These are phyloP conservation scores for Thelonectria rubi DNA, from an alignment of 2,329 filamentous ascomycete species.

Conservation along the genomic window DNA sequence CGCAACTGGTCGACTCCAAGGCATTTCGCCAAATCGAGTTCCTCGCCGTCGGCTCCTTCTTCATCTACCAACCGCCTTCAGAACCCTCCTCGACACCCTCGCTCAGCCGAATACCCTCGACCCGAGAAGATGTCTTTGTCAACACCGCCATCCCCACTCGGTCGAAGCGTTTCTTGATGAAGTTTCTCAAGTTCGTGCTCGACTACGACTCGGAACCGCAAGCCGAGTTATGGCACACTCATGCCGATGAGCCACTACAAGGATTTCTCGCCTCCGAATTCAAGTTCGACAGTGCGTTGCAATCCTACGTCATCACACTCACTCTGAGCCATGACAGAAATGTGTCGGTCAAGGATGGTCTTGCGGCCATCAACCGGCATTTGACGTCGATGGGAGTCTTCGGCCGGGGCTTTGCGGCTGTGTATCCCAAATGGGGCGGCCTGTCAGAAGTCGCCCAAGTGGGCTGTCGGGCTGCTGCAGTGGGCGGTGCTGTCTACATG, in stretches of 20 bases:
- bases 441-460: conserved; percentile 90
- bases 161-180: conserved; percentile 89
- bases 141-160: conserved; percentile 78
- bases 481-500: conserved; percentile 91
- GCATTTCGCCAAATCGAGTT: conserved; percentile 93
- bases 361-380: conserved; percentile 80
- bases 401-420: conserved; percentile 86
- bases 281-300: conserved; percentile 73
- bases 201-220: conserved; percentile 71
- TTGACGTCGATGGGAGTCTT: conserved; percentile 87
- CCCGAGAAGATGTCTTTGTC: conserved; percentile 90
- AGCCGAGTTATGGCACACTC: conserved; percentile 65
- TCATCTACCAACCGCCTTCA: conserved; percentile 67
- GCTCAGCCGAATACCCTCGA: conserved; percentile 82
- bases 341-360: conserved; percentile 69
- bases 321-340: conserved; percentile 76
- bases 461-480: conserved; percentile 87
- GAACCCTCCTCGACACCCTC: conserved; percentile 42
- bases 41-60: conserved; percentile 91
- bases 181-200: conserved; percentile 88
- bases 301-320: conserved; percentile 70
- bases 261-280: conserved; percentile 70
- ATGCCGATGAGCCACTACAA: conserved; percentile 63
- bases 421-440: conserved; percentile 94
- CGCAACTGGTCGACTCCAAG: conserved; percentile 85